Base-by-base conservation (phyloP, 1,284 basidiomycete genomes). In the Boletus mariae region DNA sequence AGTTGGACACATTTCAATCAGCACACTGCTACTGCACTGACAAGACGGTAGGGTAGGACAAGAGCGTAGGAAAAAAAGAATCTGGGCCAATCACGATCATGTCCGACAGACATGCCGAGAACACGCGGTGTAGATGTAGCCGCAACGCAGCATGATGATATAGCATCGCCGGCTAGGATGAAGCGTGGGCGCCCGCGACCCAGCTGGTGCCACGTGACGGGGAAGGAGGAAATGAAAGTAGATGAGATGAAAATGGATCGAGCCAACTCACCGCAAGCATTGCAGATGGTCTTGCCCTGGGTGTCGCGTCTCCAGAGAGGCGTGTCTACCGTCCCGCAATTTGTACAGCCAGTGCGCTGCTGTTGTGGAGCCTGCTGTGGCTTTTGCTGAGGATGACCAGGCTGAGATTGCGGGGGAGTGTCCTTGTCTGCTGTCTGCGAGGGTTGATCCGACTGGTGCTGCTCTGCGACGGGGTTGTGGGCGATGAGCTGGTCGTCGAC, bases 301-400 rank as follows among this genome's bases (percentile, higher is more conserved):
- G 80, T 75, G 66, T 90, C 89, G 61, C 90, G 80, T 61, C 90
- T 76, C 90, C 90, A 92, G 13, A 91, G 80, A 45, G 90, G 89
- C 49, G 90, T 92, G 54, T 83, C 83, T 15, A 78, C 75, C 15
- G 86, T 86, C 23, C 82, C 83, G 70, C 90, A 90, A 69, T 86
- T 87, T 47, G 80, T 76, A 67, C 87, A 90, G 49, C 76, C 71
- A 2, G 74, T 68, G 9, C 67, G 69, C 43, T 61, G 66, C 54
- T 57, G 65, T 46, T 61, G 70, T 50, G 60, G 55, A 42, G 62
- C 49, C 49, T 59, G 65, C 57, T 66, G 68, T 26, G 55, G 42
- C 23, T 53, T 63, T 31, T 64, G 65, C 7, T 57, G 66, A 1
- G 57, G 37, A 12, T 60, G 62, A 37, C 51, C 50, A 48, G 65